These are phyloP conservation scores for Blastomyces gilchristii DNA, from an alignment of 2,329 filamentous ascomycete species.

Conservation along the genomic window DNA sequence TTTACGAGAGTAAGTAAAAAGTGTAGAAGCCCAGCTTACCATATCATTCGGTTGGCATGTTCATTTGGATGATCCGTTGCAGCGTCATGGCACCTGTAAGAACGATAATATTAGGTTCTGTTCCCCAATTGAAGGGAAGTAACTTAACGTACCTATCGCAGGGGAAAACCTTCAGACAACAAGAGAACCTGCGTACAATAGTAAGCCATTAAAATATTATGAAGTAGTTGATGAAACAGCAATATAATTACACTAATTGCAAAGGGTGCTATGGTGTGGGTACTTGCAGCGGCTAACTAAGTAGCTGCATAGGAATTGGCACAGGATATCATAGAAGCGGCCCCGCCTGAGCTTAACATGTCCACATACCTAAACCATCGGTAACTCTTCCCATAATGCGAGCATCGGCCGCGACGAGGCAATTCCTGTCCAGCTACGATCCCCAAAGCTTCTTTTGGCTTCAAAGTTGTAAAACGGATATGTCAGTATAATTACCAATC, in stretches of 20 bases:
- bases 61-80: constrained; percentile 63
- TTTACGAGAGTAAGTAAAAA: neutral
- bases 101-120: constrained; percentile 7
- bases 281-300: neutral
- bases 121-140: neutral
- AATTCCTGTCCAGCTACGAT: constrained; percentile 46
- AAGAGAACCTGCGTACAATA: constrained; percentile 39
- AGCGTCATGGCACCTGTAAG: constrained; percentile 58
- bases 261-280: neutral
- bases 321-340: too few species aligned
- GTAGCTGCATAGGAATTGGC: neutral
- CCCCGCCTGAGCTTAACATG: neutral
- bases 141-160: constrained; percentile 42
- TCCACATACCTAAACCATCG: constrained; percentile 44
- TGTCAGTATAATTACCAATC: neutral
- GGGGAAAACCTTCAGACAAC: constrained; percentile 47
- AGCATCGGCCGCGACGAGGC: constrained; percentile 43
- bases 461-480: neutral
- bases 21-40: constrained; percentile 31
- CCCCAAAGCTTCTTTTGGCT: constrained; percentile 44
- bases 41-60: constrained; percentile 77
- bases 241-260: neutral
- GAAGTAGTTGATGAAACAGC: neutral
- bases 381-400: constrained; percentile 46
- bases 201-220: neutral